A percentile compares a stretch with the other conserved stretches of the same genome.
phyloP scores from a whole-genome alignment of 257 asterid species.

The Solanum stenotomum region DNA sequence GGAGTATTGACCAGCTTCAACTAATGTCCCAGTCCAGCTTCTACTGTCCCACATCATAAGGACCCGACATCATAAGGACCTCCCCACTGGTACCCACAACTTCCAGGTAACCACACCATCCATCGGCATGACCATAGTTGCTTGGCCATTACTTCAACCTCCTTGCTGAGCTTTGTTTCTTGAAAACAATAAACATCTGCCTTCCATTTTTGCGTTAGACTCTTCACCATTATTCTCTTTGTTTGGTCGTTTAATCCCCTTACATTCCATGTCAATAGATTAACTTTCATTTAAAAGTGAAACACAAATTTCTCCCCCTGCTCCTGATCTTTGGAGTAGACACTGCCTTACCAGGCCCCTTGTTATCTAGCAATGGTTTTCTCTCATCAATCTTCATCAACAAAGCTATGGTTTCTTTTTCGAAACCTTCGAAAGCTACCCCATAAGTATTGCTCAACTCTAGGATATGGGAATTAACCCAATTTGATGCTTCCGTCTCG shows the following conservation, averaged over 20 bases:
- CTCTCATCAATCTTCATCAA: no score
- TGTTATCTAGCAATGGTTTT: no score
- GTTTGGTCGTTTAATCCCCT: background rate
- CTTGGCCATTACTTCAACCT: background rate
- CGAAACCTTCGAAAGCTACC: no score
- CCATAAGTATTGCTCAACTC: no score
- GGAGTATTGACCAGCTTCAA: background rate
- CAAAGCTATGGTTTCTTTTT: no score
- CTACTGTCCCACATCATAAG: background rate
- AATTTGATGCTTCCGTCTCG: no score
- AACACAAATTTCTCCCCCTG: background rate
- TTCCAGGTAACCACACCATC: background rate
- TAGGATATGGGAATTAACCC: no score
- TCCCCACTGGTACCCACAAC: background rate
- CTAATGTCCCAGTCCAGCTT: background rate
- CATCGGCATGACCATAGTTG: background rate
- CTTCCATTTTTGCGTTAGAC: background rate
- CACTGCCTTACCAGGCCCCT: no score
- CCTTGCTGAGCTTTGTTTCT: background rate
- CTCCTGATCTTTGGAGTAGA: background rate
- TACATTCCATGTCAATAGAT: background rate
- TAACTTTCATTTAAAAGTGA: no score
- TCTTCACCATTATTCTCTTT: background rate
- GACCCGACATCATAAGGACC: background rate
- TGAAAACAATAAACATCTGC: background rate